Base-by-base conservation (phyloP, 176 grass and related monocot species). In the Raddia guianensis region DNA sequence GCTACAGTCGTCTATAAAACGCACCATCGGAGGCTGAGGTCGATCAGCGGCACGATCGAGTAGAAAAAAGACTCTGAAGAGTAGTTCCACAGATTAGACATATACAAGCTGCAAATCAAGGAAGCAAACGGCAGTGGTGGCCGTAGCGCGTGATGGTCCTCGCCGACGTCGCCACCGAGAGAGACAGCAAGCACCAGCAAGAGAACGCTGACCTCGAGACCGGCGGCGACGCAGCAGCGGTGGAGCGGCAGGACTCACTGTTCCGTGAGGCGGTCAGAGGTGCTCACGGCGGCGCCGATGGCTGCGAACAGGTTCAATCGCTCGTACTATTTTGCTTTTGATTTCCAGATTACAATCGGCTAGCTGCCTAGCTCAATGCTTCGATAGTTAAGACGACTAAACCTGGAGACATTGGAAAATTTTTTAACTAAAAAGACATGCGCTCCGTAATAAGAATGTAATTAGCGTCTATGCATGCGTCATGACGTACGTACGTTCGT, bases 181-280 rank as follows among this genome's bases (percentile, higher is more conserved):
- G 9, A 55, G 67, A 72, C 14, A 8, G 9, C 44, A n/a, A n/a
- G 46, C 21, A 13, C 3, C 37, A n/a, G 46, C 21, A 13, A 3
- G 80, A 57, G 9, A 7, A 15, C 21, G 3, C 54, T 13, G 71
- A 83, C 37, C 3, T 83, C 9, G 72, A 75, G 35, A 46, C 3
- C 46, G 69, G 80, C n/a, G 0, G 12, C 13, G 52, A 47, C 0
- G 40, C 0, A 5, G 40, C 40, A 51, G 18, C 19, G 7, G 57
- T 83, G 7, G 80, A 54, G 4, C 70, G 81, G 19, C 81, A 75
- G 71, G 81, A 83, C 60, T 83, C 81, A 12, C 61, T 83, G 60
- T 83, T 66, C 71, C 61, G 81, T 5, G 81, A 83, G 19, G 81
- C 49, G 5, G 60, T 66, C 35, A 66, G 60, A 5, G 80, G 49